Evolutionary conservation across 2,329 filamentous ascomycete genomes (phyloP).

Genomic region (Mycosphaerella sp.): DNA sequence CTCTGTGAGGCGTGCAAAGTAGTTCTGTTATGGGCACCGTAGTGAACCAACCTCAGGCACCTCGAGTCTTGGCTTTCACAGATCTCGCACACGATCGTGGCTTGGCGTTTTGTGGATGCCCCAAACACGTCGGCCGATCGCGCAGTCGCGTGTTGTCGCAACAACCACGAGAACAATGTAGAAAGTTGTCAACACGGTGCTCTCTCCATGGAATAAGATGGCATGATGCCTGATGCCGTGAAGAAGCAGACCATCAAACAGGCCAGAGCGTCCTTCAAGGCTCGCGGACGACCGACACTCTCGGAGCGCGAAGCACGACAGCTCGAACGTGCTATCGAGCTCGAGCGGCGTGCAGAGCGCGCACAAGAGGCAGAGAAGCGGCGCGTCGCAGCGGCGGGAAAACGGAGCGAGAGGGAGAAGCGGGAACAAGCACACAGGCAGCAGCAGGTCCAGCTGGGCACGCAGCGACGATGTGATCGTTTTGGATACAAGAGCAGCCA

Average conservation of each 20-base stretch:
- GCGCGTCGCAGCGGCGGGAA: conserved; percentile 28
- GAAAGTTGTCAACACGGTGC: no score
- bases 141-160: no score
- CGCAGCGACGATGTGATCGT: conserved; percentile 30
- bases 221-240: conserved; percentile 19
- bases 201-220: not conserved
- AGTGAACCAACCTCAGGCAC: no score
- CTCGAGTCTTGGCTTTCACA: no score
- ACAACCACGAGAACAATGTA: no score
- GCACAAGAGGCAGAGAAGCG: conserved; percentile 32
- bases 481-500: conserved; percentile 35
- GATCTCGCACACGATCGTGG: no score
- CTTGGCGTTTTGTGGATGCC: no score
- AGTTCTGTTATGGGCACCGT: no score
- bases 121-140: no score
- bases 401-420: conserved; percentile 27
- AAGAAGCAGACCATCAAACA: conserved; percentile 33
- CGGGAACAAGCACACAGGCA: conserved; percentile 17
- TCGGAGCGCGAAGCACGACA: conserved; percentile 31
- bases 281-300: conserved; percentile 29
- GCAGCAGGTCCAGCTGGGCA: conserved; percentile 23
- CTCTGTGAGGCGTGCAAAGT: no score
- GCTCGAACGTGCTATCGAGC: conserved; percentile 31
- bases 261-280: conserved; percentile 35
- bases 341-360: conserved; percentile 33